Evolutionary conservation across 805 yeast genomes (phyloP), one percentile per base, ranked within the genome.

Genomic region (Saccharomyces paradoxus): DNA sequence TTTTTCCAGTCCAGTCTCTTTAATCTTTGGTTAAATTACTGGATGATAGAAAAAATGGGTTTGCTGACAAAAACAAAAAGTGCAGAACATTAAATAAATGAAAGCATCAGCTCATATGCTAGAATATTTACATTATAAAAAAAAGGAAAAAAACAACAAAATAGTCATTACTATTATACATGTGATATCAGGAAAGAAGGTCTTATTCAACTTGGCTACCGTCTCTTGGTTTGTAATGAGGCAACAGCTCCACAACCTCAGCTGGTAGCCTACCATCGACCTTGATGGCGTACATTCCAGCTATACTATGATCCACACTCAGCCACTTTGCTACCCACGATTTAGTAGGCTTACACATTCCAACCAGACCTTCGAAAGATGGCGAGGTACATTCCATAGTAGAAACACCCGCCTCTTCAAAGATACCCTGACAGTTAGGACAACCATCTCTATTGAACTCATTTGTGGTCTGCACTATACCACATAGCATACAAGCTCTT

Each of bases 311-410:
- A 65, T 89, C 96, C 31, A 92, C 85, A 70, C 97, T 82, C 54
- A 92, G 75, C 99, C 99, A 92, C 66, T 87, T 82, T 14, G 97
- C 97, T 44, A 89, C 97, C 99, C 99, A 92, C 1, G 97, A 89
- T 37, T 78, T 81, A 51, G 82, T 81, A 51, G 92, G 89, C 56
- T 86, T 90, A 50, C 95, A 89, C 58, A 89, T 77, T 2, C 97
- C 97, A 4, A 92, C 96, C 32, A 88, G 75, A 0, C 99, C 99
- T 74, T 92, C 99, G 68, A 90, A 92, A 0, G 96, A 83, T 44
- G 98, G 98, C 21, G 97, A 89, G 5, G 98, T 94, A 70, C 96
- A 89, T 66, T 90, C 96, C 51, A 87, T 87, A 41, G 89, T 81
- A 21, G 86, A 83, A 52, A 90, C 96, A 64, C 94, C 97, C 56